These are phyloP conservation scores for Drechslerella dactyloides DNA, from an alignment of 2,329 filamentous ascomycete genomes.

Conservation along the genomic window DNA sequence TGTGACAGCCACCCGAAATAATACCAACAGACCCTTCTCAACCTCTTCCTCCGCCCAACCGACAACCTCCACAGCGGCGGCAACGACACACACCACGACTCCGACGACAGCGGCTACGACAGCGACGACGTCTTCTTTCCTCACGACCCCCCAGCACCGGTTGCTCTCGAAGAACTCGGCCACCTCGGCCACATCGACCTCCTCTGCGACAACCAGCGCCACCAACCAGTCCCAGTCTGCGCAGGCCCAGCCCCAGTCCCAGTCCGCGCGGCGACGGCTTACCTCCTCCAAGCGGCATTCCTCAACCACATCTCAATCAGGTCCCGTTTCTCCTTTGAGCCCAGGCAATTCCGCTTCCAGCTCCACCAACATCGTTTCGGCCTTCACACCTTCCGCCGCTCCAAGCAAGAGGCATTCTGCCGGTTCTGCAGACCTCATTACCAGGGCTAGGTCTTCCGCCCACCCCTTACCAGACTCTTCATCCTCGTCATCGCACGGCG, in stretches of 20 bases:
- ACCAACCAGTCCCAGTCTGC: conserved; percentile 3
- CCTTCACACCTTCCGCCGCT: conserved; percentile 32
- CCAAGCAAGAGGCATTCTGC: conserved; percentile 46
- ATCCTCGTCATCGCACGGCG: conserved; percentile 26
- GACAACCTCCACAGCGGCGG: conserved; percentile 1
- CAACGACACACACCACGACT: conserved; percentile 8
- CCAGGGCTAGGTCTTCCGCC: conserved; percentile 31
- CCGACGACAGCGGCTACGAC: conserved; percentile 10
- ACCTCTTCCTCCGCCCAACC: conserved; percentile 20
- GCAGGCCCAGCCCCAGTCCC: conserved; percentile 3
- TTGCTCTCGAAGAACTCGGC: conserved; percentile 17
- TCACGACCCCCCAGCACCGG: conserved; percentile 33
- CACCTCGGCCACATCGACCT: conserved; percentile 21
- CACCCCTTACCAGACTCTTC: conserved; percentile 46
- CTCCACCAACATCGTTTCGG: conserved; percentile 44
- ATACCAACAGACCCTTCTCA: conserved; percentile 38
- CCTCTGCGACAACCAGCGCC: conserved; percentile 2
- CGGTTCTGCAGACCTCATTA: conserved; percentile 26
- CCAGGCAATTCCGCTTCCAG: conserved; percentile 50
- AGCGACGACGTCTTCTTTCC: not conserved
- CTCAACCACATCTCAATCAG: conserved; percentile 33
- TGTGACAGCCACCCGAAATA: conserved; percentile 50
- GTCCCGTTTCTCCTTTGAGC: conserved; percentile 40
- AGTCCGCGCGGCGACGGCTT: conserved; percentile 45
- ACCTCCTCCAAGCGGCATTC: conserved; percentile 47